Base-by-base conservation (phyloP, 768 basidiomycete genomes). In the Psilocybe cubensis region DNA sequence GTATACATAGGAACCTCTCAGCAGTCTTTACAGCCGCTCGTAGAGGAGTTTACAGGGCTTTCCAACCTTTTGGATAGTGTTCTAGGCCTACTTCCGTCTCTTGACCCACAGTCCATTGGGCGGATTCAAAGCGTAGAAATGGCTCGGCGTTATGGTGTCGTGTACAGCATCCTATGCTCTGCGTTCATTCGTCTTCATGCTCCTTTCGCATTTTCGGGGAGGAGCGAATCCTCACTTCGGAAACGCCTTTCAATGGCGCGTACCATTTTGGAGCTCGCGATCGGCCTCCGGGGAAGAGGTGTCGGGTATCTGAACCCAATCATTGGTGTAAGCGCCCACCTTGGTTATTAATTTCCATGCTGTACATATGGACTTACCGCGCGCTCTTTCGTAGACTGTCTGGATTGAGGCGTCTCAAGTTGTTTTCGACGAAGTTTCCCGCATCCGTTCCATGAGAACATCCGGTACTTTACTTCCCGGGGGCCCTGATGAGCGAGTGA, bases 151-250 rank as follows among this genome's bases (percentile, higher is more conserved):
- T 41, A 74, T 4, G 60, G 73, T 20, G 60, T 77, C 3, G 72
- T 71, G 11, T 74, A 74, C 46, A 73, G 72, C 40, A 60, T 79
- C 21, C 65, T 74, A 5, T 67, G 71, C n/a, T 65, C 72, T 8
- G 73, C 78, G 10, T 65, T 68, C 0, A 73, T 79, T 49, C 71
- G 73, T 35, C 69, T 80, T 3, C 73, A 76, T 41, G 63, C 54
- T 11, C 60, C 68, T 3, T 70, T 74, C 46, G 64, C 65, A 8
- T 59, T 61, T 12, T 57, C 59, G 0, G 65, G 62, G 11, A 50
- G 67, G 2, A 69, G 70, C 40, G 54, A 59, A 3, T 28, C 45
- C 3, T 67, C 70, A 4, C 63, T 54, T 20, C 63, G 60, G 7
- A 69, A 63, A 47, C 61, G 65, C 10, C 51, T 70, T 25, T 53